Conservation (phyloP, 495 filamentous ascomycete genomes). For the Hypoxylon crocopeplum region DNA sequence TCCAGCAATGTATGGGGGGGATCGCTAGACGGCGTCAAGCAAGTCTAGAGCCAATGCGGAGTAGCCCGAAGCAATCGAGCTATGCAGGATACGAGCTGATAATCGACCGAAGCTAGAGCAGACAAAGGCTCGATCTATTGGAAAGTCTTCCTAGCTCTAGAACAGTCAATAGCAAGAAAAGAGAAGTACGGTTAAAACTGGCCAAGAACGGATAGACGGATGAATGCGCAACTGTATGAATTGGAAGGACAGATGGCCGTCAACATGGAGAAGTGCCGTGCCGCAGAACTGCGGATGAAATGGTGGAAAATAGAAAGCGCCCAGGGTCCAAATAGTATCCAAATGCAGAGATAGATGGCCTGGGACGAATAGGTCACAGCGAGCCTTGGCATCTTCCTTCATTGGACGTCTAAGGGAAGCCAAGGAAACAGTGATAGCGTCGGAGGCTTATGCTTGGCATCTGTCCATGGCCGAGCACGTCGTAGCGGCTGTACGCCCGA, state of each 20-base stretch:
- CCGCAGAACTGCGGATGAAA: constrained; percentile 26
- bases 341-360: constrained; percentile 2
- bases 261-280: constrained; percentile 28
- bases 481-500: too few species aligned
- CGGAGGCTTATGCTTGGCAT: constrained; percentile 26
- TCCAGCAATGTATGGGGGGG: not conserved
- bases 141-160: constrained; percentile 2
- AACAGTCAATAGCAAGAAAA: not conserved
- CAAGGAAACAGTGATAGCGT: constrained; percentile 18
- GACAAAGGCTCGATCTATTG: not conserved
- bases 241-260: constrained; percentile 25
- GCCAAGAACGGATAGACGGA: constrained; percentile 4
- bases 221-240: not conserved
- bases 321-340: too few species aligned
- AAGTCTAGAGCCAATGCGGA: constrained; percentile 3
- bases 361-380: constrained; percentile 10
- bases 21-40: constrained; percentile 1
- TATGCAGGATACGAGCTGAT: constrained; percentile 18
- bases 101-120: constrained; percentile 9
- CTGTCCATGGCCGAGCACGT: too few species aligned
- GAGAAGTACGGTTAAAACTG: not conserved
- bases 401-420: constrained; percentile 23
- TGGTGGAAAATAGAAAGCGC: constrained; percentile 19
- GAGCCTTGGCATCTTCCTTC: constrained; percentile 30
- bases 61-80: not conserved